Evolutionary conservation across 2,329 filamentous ascomycete genomes (phyloP).

Genomic region (Monascus ruber): DNA sequence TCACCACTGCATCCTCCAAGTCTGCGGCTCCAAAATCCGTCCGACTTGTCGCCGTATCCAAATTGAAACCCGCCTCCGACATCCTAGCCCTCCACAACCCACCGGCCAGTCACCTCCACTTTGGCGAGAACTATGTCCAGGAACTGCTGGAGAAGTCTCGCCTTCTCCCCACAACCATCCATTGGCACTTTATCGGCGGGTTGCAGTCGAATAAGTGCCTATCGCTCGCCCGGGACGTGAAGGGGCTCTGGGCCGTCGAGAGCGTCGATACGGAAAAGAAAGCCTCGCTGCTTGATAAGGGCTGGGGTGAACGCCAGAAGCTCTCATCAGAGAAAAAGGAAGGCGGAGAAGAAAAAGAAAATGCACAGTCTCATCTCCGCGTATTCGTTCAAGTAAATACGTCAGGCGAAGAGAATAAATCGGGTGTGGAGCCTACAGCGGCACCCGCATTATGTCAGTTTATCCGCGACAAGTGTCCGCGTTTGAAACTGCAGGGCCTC

Average conservation of each 20-base stretch:
- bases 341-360: slow-evolving; percentile 18
- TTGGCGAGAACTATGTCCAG: slow-evolving; percentile 93
- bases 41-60: slow-evolving; percentile 87
- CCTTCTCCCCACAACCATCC: slow-evolving; percentile 60
- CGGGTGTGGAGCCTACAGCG: slow-evolving; percentile 59
- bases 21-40: slow-evolving; percentile 1
- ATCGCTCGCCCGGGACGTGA: slow-evolving; percentile 65
- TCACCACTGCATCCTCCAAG: slow-evolving; percentile 39
- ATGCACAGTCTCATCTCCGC: slow-evolving; percentile 38
- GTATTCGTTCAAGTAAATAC: slow-evolving; percentile 95
- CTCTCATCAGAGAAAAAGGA: slow-evolving; percentile 16
- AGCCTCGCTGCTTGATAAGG: slow-evolving; percentile 66
- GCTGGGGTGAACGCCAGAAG: slow-evolving; percentile 47
- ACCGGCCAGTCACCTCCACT: slow-evolving; percentile 56
- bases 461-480: slow-evolving; percentile 59
- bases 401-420: slow-evolving; percentile 75
- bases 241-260: slow-evolving; percentile 83
- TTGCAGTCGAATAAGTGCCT: slow-evolving; percentile 93
- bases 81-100: slow-evolving; percentile 66
- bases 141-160: slow-evolving; percentile 79
- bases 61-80: slow-evolving; percentile 87
- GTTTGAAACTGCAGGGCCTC: slow-evolving; percentile 64
- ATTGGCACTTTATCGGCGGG: slow-evolving; percentile 95
- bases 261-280: slow-evolving; percentile 85
- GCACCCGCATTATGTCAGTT: slow-evolving; percentile 56